These are phyloP conservation scores for Immersiella caudata DNA, from an alignment of 495 filamentous ascomycete genomes.

Conservation along the genomic window DNA sequence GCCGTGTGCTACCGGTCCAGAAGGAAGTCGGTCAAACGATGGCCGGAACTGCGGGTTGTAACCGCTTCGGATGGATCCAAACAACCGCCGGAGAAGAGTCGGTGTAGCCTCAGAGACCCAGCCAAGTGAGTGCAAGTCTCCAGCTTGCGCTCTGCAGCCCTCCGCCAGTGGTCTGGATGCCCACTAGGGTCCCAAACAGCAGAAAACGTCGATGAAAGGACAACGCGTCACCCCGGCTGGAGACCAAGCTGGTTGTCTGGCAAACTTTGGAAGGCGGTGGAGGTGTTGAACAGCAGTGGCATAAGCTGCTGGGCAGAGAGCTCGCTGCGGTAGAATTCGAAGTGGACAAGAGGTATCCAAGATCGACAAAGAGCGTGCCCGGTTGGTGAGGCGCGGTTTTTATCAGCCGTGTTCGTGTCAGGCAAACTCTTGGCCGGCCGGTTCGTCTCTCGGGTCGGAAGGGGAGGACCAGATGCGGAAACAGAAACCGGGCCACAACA, in stretches of 20 bases:
- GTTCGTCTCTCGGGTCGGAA: neutral
- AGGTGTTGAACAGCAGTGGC: slow-evolving; percentile 2
- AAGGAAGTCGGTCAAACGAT: slow-evolving; percentile 11
- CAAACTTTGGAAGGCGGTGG: neutral
- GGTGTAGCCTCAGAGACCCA: slow-evolving; percentile 23
- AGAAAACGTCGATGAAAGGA: neutral
- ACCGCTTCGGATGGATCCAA: slow-evolving; percentile 10
- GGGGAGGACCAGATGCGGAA: slow-evolving; percentile 3
- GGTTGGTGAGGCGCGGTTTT: slow-evolving; percentile 30
- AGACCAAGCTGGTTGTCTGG: neutral
- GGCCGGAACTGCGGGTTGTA: slow-evolving; percentile 3
- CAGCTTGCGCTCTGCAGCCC: slow-evolving; percentile 23
- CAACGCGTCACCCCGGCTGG: neutral
- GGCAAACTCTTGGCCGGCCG: slow-evolving; percentile 9
- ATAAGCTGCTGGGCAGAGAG: slow-evolving; percentile 3
- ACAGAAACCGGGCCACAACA: slow-evolving; percentile 2
- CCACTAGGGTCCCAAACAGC: neutral
- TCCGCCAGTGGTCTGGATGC: neutral
- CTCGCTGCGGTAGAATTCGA: slow-evolving; percentile 13
- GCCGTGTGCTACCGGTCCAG: slow-evolving; percentile 9
- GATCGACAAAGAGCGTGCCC: slow-evolving; percentile 8
- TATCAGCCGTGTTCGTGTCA: slow-evolving; percentile 34
- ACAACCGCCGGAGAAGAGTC: neutral
- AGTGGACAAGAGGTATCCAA: neutral
- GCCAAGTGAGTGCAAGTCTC: slow-evolving; percentile 19